These are phyloP conservation scores for Trichophyton rubrum DNA, from an alignment of 2,329 filamentous ascomycete species.

Conservation along the genomic window DNA sequence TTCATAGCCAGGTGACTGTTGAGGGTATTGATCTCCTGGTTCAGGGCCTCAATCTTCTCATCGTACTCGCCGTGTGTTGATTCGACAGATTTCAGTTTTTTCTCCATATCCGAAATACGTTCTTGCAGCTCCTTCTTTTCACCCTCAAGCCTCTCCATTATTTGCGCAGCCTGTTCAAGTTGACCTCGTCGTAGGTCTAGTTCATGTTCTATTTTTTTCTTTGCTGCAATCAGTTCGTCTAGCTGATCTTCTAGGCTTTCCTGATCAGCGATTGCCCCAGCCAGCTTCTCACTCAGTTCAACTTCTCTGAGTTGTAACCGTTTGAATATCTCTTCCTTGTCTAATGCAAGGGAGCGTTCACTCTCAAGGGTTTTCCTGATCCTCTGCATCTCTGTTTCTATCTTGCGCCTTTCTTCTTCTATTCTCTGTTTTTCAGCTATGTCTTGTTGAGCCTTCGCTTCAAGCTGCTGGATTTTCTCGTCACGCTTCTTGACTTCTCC, in stretches of 20 bases:
- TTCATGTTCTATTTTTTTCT: slow-evolving; percentile 77
- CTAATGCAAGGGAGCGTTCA: slow-evolving; percentile 83
- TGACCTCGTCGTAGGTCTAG: slow-evolving; percentile 66
- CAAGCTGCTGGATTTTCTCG: slow-evolving; percentile 78
- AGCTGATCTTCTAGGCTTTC: slow-evolving; percentile 88
- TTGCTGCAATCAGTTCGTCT: slow-evolving; percentile 75
- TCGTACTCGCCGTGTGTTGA: slow-evolving; percentile 59
- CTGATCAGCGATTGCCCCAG: slow-evolving; percentile 85
- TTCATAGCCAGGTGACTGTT: slow-evolving; percentile 81
- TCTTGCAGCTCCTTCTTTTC: slow-evolving; percentile 67
- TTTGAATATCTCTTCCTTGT: slow-evolving; percentile 99
- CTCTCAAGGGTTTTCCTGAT: slow-evolving; percentile 93
- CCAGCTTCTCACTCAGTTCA: slow-evolving; percentile 84
- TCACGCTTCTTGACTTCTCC: slow-evolving; percentile 91
- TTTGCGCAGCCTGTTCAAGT: slow-evolving; percentile 77
- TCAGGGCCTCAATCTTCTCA: slow-evolving; percentile 61
- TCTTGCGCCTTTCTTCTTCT: slow-evolving; percentile 81
- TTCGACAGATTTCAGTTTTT: slow-evolving; percentile 57
- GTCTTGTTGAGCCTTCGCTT: slow-evolving; percentile 70
- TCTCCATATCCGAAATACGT: slow-evolving; percentile 57
- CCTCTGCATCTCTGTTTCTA: slow-evolving; percentile 72
- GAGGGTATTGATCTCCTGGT: slow-evolving; percentile 78
- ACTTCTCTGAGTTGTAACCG: slow-evolving; percentile 83
- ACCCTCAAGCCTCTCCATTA: slow-evolving; percentile 73
- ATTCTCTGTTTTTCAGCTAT: slow-evolving; percentile 61